Evolutionary conservation across 2,329 filamentous ascomycete genomes (phyloP).

Genomic region (Geosmithia morbida): DNA sequence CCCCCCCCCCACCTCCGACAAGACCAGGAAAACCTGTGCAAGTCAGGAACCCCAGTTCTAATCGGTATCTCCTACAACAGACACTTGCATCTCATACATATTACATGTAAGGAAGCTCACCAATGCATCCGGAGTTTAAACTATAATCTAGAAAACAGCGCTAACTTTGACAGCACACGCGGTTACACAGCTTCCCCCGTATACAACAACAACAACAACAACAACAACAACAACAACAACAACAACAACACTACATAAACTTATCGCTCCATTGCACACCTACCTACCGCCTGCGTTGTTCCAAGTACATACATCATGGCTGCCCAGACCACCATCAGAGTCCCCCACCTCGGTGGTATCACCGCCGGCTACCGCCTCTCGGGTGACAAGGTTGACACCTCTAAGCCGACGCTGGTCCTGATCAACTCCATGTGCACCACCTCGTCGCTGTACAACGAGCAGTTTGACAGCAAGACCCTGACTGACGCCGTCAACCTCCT

Average conservation of each 20-base stretch:
- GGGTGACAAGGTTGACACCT: conserved; percentile 25
- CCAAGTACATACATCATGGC: conserved; percentile 12
- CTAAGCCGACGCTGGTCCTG: conserved; percentile 35
- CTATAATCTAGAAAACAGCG: not conserved
- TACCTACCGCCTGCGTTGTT: not conserved
- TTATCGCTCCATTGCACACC: not conserved
- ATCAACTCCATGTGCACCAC: conserved; percentile 38
- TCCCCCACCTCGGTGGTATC: conserved; percentile 33
- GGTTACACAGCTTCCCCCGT: not conserved
- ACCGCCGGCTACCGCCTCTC: conserved; percentile 28
- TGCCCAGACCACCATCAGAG: conserved; percentile 24
- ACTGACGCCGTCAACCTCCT: conserved; percentile 29
- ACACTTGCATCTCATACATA: not conserved
- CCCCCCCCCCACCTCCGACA: no score
- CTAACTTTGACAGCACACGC: not conserved
- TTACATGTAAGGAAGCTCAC: not conserved
- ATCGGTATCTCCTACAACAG: not conserved
- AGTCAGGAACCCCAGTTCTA: not conserved
- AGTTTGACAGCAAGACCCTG: conserved; percentile 25
- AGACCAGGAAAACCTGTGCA: not conserved
- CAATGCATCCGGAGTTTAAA: not conserved
- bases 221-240: no score
- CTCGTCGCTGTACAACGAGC: conserved; percentile 25
- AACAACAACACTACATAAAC: no score
- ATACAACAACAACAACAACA: no score